Conservation (phyloP, 345 rosid genomes). For the Euphorbia tirucalli region DNA sequence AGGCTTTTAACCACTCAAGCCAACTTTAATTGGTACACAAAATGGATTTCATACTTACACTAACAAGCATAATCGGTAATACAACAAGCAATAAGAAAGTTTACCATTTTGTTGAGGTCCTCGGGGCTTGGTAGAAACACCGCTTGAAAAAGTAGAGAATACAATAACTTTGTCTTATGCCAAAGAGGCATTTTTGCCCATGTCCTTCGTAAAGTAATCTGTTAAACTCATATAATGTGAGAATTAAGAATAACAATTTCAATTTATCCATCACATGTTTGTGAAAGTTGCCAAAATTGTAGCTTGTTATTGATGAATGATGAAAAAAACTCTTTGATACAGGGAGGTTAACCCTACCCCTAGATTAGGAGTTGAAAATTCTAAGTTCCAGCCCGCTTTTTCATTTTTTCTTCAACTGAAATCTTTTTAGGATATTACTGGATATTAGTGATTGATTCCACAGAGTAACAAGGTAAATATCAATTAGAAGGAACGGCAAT, state of each 20-base stretch:
- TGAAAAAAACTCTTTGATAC: not conserved
- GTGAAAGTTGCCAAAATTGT: not conserved
- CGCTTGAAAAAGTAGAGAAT: slow-evolving; percentile 67
- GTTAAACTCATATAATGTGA: slow-evolving; percentile 10
- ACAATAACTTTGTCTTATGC: slow-evolving; percentile 73
- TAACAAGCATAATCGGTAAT: not conserved
- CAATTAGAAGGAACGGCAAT: not conserved
- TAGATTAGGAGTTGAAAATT: not conserved
- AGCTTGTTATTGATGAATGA: not conserved
- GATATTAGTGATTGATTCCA: not conserved
- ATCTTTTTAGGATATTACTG: not conserved
- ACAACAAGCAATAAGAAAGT: not conserved
- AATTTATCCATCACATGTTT: not conserved
- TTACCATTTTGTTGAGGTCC: slow-evolving; percentile 81
- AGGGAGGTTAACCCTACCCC: not conserved
- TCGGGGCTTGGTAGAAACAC: slow-evolving; percentile 73
- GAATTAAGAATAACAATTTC: not conserved
- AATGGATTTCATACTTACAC: not conserved
- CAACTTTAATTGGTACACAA: not conserved
- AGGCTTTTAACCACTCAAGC: no score
- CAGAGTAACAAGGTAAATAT: not conserved
- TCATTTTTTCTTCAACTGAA: not conserved
- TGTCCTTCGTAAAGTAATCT: slow-evolving; percentile 75
- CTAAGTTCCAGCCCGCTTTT: not conserved
- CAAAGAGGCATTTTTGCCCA: slow-evolving; percentile 92